Conservation (phyloP, 2,329 filamentous ascomycete genomes). For the Huntiella omanensis region DNA sequence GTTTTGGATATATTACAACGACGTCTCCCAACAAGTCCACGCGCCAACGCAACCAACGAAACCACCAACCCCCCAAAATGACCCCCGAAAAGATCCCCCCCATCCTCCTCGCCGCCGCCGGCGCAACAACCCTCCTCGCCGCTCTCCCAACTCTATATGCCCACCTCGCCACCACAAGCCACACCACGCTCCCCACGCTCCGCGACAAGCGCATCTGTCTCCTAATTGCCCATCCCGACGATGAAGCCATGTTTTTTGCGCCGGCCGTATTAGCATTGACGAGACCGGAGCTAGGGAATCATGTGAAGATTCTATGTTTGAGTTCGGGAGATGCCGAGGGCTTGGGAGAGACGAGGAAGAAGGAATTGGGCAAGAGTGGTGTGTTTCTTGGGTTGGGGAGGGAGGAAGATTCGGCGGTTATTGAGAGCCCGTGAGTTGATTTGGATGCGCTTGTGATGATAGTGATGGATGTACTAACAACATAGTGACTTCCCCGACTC, state of each 20-base stretch:
- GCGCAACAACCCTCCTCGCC: slow-evolving; percentile 17
- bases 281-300: slow-evolving; percentile 60
- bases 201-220: slow-evolving; percentile 74
- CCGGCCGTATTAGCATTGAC: slow-evolving; percentile 76
- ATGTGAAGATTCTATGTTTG: slow-evolving; percentile 84
- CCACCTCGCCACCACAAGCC: slow-evolving; percentile 28
- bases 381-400: slow-evolving; percentile 53
- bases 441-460: not conserved
- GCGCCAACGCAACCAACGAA: no score
- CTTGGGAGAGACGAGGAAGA: slow-evolving; percentile 62
- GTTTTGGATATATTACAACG: no score
- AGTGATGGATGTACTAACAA: not conserved
- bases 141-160: slow-evolving; percentile 33
- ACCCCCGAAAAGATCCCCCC: slow-evolving; percentile 5
- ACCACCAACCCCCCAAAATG: slow-evolving; percentile 2
- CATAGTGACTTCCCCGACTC: slow-evolving; percentile 62
- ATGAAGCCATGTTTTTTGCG: slow-evolving; percentile 99
- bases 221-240: slow-evolving; percentile 90
- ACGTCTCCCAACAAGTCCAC: no score
- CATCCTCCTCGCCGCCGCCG: slow-evolving; percentile 14
- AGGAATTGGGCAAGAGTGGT: slow-evolving; percentile 68
- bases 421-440: slow-evolving; percentile 48
- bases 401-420: slow-evolving; percentile 66
- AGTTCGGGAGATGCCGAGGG: slow-evolving; percentile 80
- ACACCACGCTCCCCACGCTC: slow-evolving; percentile 43